phyloP scores from a whole-genome alignment of 2,329 filamentous ascomycete genomes.

The Zasmidium citrigriseum region DNA sequence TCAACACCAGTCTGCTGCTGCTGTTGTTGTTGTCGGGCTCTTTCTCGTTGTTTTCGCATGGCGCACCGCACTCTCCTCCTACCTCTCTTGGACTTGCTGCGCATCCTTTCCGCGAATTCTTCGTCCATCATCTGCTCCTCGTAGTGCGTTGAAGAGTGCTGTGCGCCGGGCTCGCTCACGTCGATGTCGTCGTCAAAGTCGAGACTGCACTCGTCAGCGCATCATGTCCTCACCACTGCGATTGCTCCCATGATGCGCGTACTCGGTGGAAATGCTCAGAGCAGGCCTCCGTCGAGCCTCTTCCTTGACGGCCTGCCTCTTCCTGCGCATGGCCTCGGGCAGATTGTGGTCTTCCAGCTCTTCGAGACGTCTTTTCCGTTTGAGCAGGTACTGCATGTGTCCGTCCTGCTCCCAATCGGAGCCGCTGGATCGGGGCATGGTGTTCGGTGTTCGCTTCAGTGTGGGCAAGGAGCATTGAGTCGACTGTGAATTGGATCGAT shows the following conservation, averaged over 20 bases:
- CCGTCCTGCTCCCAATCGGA: slow-evolving; percentile 8
- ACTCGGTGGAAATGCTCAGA: slow-evolving; percentile 6
- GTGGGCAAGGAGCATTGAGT: no score
- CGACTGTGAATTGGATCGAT: no score
- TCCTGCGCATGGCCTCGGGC: slow-evolving; percentile 6
- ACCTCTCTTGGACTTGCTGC: background rate
- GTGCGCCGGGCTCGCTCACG: background rate
- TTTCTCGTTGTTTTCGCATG: background rate
- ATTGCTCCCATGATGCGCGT: background rate
- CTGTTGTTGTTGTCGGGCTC: background rate
- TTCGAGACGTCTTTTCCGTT: slow-evolving; percentile 11
- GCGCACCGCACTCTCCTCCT: background rate
- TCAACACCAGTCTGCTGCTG: background rate
- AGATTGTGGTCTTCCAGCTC: slow-evolving; percentile 13
- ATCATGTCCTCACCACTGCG: background rate
- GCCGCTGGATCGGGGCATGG: background rate
- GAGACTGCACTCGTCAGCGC: slow-evolving; percentile 9
- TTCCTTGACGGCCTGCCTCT: slow-evolving; percentile 12
- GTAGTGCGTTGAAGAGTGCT: background rate
- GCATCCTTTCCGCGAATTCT: background rate
- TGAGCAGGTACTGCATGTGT: slow-evolving; percentile 7
- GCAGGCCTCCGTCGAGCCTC: slow-evolving; percentile 5
- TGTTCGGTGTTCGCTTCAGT: background rate
- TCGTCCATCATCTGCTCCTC: no score
- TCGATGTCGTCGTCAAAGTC: slow-evolving; percentile 15